These are phyloP conservation scores for Cladorrhinum sp. DNA, from an alignment of 2,329 filamentous ascomycete genomes.

Conservation along the genomic window DNA sequence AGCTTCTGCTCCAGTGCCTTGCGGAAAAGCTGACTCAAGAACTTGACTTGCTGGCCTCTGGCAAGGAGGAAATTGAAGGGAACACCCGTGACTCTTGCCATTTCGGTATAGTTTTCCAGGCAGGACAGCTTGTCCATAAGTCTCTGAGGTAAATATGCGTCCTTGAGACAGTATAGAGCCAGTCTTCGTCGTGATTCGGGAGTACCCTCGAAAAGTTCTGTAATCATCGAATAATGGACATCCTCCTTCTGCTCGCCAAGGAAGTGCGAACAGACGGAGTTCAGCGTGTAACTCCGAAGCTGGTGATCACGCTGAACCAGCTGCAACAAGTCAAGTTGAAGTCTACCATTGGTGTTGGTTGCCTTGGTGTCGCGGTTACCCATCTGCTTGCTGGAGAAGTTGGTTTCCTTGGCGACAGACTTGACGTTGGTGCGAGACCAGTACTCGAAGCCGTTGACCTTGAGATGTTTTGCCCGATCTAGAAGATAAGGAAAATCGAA, in stretches of 20 bases:
- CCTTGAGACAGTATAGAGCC: slow-evolving; percentile 94
- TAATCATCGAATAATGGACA: slow-evolving; percentile 99
- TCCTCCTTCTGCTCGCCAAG: slow-evolving; percentile 97
- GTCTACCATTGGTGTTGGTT: slow-evolving; percentile 89
- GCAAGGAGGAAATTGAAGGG: slow-evolving; percentile 93
- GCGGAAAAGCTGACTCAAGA: slow-evolving; percentile 93
- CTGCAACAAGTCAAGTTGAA: slow-evolving; percentile 93
- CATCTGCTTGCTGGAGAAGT: slow-evolving; percentile 97
- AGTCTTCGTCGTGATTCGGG: slow-evolving; percentile 86
- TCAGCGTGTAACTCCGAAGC: slow-evolving; percentile 91
- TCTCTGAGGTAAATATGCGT: slow-evolving; percentile 90
- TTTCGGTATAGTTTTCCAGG: slow-evolving; percentile 98
- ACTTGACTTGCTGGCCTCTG: slow-evolving; percentile 94
- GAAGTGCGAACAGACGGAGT: slow-evolving; percentile 93
- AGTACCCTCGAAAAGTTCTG: slow-evolving; percentile 94
- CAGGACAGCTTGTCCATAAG: slow-evolving; percentile 98
- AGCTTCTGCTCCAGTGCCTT: slow-evolving; percentile 91
- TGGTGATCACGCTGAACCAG: slow-evolving; percentile 93
- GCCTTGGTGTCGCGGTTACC: slow-evolving; percentile 91
- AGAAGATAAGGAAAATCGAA: slow-evolving; percentile 98
- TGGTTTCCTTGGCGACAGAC: slow-evolving; percentile 73
- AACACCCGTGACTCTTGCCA: slow-evolving; percentile 98
- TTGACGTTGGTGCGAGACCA: slow-evolving; percentile 72
- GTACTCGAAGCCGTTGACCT: slow-evolving; percentile 75
- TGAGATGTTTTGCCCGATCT: slow-evolving; percentile 81